Conservation (phyloP, 2,329 filamentous ascomycete genomes). For the Emmonsiellopsis sp. region DNA sequence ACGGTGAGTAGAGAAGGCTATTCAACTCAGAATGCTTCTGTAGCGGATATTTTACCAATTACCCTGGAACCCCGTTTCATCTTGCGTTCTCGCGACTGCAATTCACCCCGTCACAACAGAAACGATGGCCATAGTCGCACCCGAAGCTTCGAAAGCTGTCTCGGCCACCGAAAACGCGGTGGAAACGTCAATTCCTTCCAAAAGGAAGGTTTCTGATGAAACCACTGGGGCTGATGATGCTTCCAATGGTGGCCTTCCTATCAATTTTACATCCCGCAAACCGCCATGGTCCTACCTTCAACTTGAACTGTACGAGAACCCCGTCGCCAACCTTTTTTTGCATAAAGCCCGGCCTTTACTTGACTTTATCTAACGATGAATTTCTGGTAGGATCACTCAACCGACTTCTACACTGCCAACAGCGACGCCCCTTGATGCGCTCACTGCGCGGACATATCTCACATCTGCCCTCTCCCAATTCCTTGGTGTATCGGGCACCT, state of each 20-base stretch:
- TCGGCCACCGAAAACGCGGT: neutral
- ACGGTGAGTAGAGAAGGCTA: neutral
- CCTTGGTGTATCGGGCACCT: slow-evolving; percentile 37
- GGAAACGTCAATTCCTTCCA: neutral
- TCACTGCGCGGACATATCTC: slow-evolving; percentile 38
- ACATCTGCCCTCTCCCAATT: slow-evolving; percentile 38
- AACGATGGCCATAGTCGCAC: neutral
- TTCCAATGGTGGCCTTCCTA: neutral
- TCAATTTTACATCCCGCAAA: slow-evolving; percentile 30
- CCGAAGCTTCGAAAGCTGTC: neutral
- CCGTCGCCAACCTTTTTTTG: neutral
- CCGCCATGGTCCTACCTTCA: slow-evolving; percentile 36
- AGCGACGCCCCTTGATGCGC: slow-evolving; percentile 28
- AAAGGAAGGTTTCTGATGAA: neutral
- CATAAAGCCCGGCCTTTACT: neutral
- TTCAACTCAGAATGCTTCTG: neutral
- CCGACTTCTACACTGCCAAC: neutral
- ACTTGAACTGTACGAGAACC: slow-evolving; percentile 28
- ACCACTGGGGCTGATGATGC: neutral
- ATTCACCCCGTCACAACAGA: neutral
- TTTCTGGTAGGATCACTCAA: slow-evolving; percentile 11
- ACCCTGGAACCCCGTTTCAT: too few species aligned
- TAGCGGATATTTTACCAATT: neutral
- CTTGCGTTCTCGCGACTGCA: too few species aligned
- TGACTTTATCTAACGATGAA: neutral